These are phyloP conservation scores for Pythium monospermum DNA, from an alignment of 352 stramenopile genomes.

Conservation along the genomic window DNA sequence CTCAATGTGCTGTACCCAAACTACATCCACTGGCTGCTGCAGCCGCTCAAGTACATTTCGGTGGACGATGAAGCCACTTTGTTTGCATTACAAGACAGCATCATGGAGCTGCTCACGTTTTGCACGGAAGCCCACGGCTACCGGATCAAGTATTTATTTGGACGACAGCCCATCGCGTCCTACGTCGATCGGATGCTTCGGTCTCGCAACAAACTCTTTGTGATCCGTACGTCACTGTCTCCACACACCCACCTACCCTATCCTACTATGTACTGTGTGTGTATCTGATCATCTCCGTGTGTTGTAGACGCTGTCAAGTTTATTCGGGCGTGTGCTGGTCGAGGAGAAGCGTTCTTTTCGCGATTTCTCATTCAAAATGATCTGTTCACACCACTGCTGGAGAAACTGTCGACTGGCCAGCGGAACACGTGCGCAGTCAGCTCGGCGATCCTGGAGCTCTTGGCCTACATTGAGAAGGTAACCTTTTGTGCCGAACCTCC, in stretches of 20 bases:
- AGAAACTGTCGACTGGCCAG: conserved; percentile 44
- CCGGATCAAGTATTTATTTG: conserved; percentile 85
- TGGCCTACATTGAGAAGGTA: conserved; percentile 77
- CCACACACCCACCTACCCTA: too few relatives aligned
- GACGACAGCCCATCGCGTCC: conserved; percentile 63
- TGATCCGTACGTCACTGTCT: conserved; percentile 80
- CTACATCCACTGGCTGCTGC: conserved; percentile 83
- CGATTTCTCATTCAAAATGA: conserved; percentile 75
- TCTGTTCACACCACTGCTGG: conserved; percentile 53
- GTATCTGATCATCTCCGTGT: not conserved
- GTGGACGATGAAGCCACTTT: conserved; percentile 42
- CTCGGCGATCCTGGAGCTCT: conserved; percentile 68
- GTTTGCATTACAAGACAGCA: conserved; percentile 76
- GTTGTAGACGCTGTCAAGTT: conserved; percentile 72
- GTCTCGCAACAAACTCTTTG: conserved; percentile 80
- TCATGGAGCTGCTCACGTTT: conserved; percentile 84
- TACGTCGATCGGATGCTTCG: conserved; percentile 72
- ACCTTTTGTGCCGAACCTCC: too few relatives aligned
- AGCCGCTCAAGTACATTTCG: conserved; percentile 65
- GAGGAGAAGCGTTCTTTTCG: conserved; percentile 79
- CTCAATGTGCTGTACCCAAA: conserved; percentile 82
- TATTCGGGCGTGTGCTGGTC: conserved; percentile 60
- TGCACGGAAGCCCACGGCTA: conserved; percentile 82
- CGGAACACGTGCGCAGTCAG: conserved; percentile 52
- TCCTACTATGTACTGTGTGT: conserved; percentile 2